Evolutionary conservation across 306 rosid genomes (phyloP), one percentile per base, ranked within the genome.

Genomic region (Rubus idaeus): DNA sequence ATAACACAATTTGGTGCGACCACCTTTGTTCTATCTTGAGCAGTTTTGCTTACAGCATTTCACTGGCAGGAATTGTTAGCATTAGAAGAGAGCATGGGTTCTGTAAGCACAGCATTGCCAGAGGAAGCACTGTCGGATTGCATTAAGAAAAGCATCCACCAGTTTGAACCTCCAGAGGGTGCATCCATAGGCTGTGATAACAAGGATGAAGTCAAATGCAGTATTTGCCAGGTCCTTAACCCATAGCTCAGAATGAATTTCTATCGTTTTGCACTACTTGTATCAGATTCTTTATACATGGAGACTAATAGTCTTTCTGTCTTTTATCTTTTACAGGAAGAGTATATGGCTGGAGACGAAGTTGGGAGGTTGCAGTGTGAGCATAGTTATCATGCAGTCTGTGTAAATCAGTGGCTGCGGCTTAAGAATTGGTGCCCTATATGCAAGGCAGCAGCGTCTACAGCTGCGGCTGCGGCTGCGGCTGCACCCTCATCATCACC

Each of bases 341-440:
- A 92, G 81, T 96, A 92, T 65, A 81, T 61, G 69, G 88, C 10
- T 58, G 92, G 87, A 62, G 99, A 96, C 71, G 91, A 89, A 81
- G 60, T 96, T 51, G 99, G 96, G 58, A 84, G 88, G 63, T 77
- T 96, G 83, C 76, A 55, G 55, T 96, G 99, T 42, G 90, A 88
- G 82, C 99, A 96, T 70, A 81, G 77, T 63, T 93, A 84, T 86
- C 99, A 93, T 74, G 66, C 41, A 37, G 85, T 5, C 30, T 96
- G 99, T 83, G 74, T 93, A 84, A 92, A 88, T 74, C 94, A 92
- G 46, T 96, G 99, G 99, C 81, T 96, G 75, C 84, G 88, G 82
- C 73, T 88, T 40, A 96, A 96, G 96, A 96, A 91, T 75, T 96
- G 99, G 98, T 96, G 99, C 82, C 99, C 99, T 30, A 85, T 93